Evolutionary conservation across 331 rosid genomes (phyloP).

Genomic region (Arachis monticola): DNA sequence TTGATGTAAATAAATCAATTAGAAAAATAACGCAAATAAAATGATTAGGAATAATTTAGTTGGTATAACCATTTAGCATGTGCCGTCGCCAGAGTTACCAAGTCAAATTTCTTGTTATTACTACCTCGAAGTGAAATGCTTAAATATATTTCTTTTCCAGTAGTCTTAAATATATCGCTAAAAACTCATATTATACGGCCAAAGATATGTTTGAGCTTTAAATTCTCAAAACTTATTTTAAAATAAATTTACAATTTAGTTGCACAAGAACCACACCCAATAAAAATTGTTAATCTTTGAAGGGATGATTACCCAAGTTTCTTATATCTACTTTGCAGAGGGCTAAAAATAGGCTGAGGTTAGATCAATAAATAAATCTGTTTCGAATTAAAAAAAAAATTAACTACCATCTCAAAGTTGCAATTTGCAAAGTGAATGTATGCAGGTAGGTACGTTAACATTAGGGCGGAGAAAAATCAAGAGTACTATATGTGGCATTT

Average conservation of each 20-base stretch:
- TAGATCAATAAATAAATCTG: not conserved
- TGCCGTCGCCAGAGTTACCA: not conserved
- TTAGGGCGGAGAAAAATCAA: constrained; percentile 34
- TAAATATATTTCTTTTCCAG: no score
- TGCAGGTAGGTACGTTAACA: constrained; percentile 33
- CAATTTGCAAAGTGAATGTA: constrained; percentile 18
- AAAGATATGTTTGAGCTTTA: no score
- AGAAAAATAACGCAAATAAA: not conserved
- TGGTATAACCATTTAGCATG: not conserved
- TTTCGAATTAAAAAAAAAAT: not conserved
- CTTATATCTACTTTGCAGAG: not conserved
- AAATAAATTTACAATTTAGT: not conserved
- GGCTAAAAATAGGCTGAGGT: not conserved
- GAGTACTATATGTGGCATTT: constrained; percentile 29
- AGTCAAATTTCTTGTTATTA: not conserved
- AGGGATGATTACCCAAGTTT: not conserved
- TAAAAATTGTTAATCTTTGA: no score
- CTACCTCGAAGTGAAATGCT: not conserved
- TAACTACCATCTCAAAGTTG: constrained; percentile 4
- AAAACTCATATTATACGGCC: no score
- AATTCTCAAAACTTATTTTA: not conserved
- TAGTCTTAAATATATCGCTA: no score
- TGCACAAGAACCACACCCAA: not conserved
- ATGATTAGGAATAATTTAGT: not conserved
- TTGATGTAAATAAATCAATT: not conserved